phyloP scores from a whole-genome alignment of 805 yeast species.

The Maudiozyma bulderi region DNA sequence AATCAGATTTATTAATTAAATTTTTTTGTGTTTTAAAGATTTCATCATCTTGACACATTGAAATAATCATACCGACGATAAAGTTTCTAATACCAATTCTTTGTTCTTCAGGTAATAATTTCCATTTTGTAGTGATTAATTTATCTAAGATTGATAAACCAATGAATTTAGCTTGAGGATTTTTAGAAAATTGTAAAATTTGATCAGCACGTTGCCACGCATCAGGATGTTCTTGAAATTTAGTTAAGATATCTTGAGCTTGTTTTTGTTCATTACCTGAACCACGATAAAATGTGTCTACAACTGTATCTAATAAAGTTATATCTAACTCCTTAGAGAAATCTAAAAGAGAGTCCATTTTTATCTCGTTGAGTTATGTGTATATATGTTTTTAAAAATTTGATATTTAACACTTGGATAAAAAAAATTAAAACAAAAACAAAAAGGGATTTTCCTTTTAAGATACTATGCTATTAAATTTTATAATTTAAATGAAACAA shows the following conservation, averaged over 20 bases:
- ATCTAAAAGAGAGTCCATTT: constrained; percentile 82
- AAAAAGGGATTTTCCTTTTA: too few species aligned
- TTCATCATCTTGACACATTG: constrained; percentile 76
- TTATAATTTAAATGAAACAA: too few species aligned
- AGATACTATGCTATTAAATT: too few species aligned
- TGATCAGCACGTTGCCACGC: constrained; percentile 93
- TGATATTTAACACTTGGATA: too few species aligned
- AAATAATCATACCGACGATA: constrained; percentile 84
- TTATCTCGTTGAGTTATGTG: background rate
- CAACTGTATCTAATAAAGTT: constrained; percentile 69
- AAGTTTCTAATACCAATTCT: constrained; percentile 89
- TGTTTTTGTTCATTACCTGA: constrained; percentile 55
- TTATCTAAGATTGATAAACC: constrained; percentile 86
- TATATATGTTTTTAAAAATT: background rate
- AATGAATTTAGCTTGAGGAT: constrained; percentile 84
- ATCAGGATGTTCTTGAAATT: constrained; percentile 88
- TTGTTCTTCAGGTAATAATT: constrained; percentile 78
- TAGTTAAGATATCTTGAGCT: constrained; percentile 63
- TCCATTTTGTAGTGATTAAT: constrained; percentile 88
- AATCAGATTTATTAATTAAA: constrained; percentile 83
- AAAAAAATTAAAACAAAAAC: too few species aligned
- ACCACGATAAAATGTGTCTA: constrained; percentile 74
- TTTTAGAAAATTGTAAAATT: constrained; percentile 66
- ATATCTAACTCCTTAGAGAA: constrained; percentile 79
- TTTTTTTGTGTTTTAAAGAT: constrained; percentile 66